These are phyloP conservation scores for Camellia lanceoleosa DNA, from an alignment of 148 eudicot species.

Conservation along the genomic window DNA sequence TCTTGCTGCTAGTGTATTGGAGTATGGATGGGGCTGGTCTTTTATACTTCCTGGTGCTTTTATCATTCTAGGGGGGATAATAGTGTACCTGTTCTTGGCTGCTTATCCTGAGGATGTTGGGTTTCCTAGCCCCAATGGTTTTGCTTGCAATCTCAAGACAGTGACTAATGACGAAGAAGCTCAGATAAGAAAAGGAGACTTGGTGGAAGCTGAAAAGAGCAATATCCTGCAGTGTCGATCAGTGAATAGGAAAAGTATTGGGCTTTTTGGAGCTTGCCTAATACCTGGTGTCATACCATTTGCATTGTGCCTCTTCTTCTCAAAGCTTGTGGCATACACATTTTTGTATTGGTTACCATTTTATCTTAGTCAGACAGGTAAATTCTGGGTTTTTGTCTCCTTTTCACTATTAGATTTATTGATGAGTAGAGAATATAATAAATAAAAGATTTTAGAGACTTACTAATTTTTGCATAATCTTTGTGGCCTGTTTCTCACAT, in stretches of 20 bases:
- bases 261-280: slow-evolving; percentile 69
- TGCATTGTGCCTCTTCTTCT: slow-evolving; percentile 91
- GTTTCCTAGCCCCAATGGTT: slow-evolving; percentile 49
- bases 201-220: slow-evolving; percentile 6
- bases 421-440: neutral
- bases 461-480: neutral
- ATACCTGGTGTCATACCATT: slow-evolving; percentile 97
- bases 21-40: slow-evolving; percentile 98
- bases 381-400: neutral
- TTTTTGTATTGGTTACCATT: slow-evolving; percentile 94
- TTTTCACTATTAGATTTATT: neutral
- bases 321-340: slow-evolving; percentile 97
- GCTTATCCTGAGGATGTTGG: slow-evolving; percentile 97
- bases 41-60: slow-evolving; percentile 73
- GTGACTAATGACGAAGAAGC: slow-evolving; percentile 45
- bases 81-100: slow-evolving; percentile 74
- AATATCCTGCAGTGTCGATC: slow-evolving; percentile 22
- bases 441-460: neutral
- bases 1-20: slow-evolving; percentile 81
- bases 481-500: neutral
- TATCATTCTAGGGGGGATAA: slow-evolving; percentile 62
- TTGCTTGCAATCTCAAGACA: slow-evolving; percentile 20
- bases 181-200: slow-evolving; percentile 28
- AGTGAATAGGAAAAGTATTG: slow-evolving; percentile 54
- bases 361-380: slow-evolving; percentile 95